A percentile compares a stretch with the other conserved stretches of the same genome.
Conservation (phyloP, 129 eudicot genomes). For the Solidago caesia region DNA sequence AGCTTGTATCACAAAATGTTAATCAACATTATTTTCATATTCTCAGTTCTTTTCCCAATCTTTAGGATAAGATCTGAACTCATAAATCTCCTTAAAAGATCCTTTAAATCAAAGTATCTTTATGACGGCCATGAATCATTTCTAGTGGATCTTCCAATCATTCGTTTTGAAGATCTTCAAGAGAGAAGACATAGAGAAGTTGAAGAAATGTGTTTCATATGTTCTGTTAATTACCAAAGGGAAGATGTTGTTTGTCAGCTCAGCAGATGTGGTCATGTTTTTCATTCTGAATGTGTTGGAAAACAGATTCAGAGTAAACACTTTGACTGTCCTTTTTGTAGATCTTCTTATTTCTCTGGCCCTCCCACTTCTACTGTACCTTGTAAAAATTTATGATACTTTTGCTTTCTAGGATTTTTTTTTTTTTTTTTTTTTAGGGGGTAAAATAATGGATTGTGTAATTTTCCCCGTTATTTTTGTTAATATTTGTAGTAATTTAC, state of each 20-base stretch:
- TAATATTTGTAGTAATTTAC: not conserved
- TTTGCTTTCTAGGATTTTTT: not conserved
- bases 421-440: not conserved
- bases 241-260: constrained; percentile 34
- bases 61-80: constrained; percentile 17
- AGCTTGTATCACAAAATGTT: not conserved
- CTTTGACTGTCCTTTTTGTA: constrained; percentile 25
- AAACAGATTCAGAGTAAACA: constrained; percentile 20
- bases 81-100: not conserved
- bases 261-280: constrained; percentile 35
- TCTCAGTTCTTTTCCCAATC: constrained; percentile 20
- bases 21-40: constrained; percentile 22
- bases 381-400: constrained; percentile 10
- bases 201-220: constrained; percentile 33
- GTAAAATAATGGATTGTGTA: not conserved
- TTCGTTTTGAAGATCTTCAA: constrained; percentile 31
- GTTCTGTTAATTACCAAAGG: constrained; percentile 18
- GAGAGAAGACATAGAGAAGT: constrained; percentile 25
- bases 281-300: constrained; percentile 29
- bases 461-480: not conserved
- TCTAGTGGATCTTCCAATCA: constrained; percentile 28
- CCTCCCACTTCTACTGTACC: constrained; percentile 1
- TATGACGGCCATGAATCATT: not conserved
- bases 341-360: constrained; percentile 29
- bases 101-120: not conserved